Evolutionary conservation across 192 early-diverging fungal genomes (phyloP), one percentile per base, ranked within the genome.

Genomic region (Helicostylum pulchrum): DNA sequence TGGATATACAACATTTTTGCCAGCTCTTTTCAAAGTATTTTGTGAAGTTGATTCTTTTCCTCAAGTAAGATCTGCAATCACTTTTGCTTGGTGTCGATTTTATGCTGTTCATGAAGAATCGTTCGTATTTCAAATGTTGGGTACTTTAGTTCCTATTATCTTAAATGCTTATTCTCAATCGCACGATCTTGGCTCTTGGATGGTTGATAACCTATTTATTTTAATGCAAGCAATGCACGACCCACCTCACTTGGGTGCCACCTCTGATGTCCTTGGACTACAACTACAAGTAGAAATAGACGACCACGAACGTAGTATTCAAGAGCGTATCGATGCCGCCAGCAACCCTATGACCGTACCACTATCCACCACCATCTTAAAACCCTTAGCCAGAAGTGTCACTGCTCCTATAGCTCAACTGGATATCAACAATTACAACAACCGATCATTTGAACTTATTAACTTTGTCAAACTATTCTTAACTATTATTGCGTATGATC

Each of bases 381-480:
- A 72, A 45, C 74, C 74, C 3, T 52, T 71, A 19, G 62, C 61
- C 0, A 66, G 61, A 6, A 58, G 59, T 31, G 50, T 67, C 11
- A 67, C 68, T 1, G 53, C 64, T 0, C 68, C 74, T 2, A 67
- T 64, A 0, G 34, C 63, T 10, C 58, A 68, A 3, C 20, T 71
- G 4, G 58, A 30, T 1, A 32, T 44, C n/a, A 65, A 59, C 32
- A 52, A 65, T 49, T 64, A 62, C 12, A 52, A 42, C 30, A 71
- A 80, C 21, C 49, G 62, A 53, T 61, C 67, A 7, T 83, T 85
- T 36, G 45, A 74, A 3, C 59, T 85, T 1, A 67, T 72, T 0
- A 80, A 80, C 34, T 81, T 80, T 9, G 73, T 85, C 58, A 81
- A 81, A 53, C 63, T 85, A n/a, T 85, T 83, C 17, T 61, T 85